Conservation (phyloP, 352 stramenopile genomes). For the Globisporangium paddicum region DNA sequence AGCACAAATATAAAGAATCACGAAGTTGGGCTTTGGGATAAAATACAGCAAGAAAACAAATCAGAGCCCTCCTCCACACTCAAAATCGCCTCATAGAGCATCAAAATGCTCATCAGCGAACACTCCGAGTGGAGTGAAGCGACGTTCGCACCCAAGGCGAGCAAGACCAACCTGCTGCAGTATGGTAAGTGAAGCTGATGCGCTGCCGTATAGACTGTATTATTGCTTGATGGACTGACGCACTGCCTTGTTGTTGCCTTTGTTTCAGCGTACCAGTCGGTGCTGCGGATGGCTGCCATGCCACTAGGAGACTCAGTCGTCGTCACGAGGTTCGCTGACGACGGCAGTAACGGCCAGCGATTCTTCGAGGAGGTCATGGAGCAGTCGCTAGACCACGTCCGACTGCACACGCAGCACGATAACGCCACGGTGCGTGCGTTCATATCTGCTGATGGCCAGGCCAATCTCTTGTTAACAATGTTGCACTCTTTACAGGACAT, state of each 20-base stretch:
- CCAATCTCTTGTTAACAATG: not conserved
- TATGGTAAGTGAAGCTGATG: constrained; percentile 22
- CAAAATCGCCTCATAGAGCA: constrained; percentile 1
- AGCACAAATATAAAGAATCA: not conserved
- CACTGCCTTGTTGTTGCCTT: not conserved
- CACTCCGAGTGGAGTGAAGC: constrained; percentile 35
- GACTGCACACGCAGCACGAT: constrained; percentile 10
- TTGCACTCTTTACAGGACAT: not conserved
- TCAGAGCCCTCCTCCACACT: too few species aligned
- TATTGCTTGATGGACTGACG: not conserved
- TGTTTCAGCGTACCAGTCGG: constrained; percentile 34
- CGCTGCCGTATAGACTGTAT: not conserved
- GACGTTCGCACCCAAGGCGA: constrained; percentile 21
- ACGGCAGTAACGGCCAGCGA: too few species aligned
- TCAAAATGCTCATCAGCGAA: constrained; percentile 30
- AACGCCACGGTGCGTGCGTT: not conserved
- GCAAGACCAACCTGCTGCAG: constrained; percentile 34
- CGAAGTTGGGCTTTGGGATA: too few species aligned
- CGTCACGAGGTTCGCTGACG: constrained; percentile 18
- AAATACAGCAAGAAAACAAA: too few species aligned
- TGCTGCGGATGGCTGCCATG: constrained; percentile 32
- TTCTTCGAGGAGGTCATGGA: constrained; percentile 18
- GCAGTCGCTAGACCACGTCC: constrained; percentile 9
- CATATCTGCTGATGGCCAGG: not conserved
- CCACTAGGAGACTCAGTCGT: constrained; percentile 27